These are phyloP conservation scores for Schizothecium vesticola DNA, from an alignment of 495 filamentous ascomycete species.

Conservation along the genomic window DNA sequence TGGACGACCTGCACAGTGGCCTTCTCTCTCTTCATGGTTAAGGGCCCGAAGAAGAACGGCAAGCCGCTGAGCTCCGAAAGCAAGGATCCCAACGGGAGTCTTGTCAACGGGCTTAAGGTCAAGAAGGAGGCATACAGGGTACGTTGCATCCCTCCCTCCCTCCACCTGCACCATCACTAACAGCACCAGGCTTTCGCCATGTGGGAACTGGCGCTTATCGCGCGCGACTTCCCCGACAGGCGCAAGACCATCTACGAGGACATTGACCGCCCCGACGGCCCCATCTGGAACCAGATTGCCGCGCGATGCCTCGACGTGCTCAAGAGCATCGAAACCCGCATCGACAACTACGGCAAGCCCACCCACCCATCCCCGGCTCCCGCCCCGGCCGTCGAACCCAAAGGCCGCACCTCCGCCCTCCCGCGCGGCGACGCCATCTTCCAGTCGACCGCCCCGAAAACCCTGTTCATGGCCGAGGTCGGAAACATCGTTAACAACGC, in stretches of 20 bases:
- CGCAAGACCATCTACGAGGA: conserved; percentile 83
- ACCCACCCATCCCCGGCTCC: conserved; percentile 23
- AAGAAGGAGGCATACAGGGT: conserved; percentile 61
- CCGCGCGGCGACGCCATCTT: conserved; percentile 59
- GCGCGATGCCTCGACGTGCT: conserved; percentile 61
- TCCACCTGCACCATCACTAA: conserved; percentile 16
- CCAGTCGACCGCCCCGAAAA: conserved; percentile 41
- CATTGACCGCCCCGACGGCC: conserved; percentile 72
- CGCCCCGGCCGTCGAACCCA: conserved; percentile 22
- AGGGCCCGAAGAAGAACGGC: conserved; percentile 74
- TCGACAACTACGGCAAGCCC: conserved; percentile 54
- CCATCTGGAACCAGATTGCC: conserved; percentile 76
- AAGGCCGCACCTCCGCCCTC: conserved; percentile 35
- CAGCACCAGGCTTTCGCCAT: conserved; percentile 66
- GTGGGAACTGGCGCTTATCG: conserved; percentile 82
- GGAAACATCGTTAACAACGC: conserved; percentile 50
- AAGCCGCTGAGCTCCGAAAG: conserved; percentile 79
- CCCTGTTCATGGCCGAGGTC: conserved; percentile 44
- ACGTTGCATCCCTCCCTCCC: conserved; percentile 20
- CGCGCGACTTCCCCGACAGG: conserved; percentile 62
- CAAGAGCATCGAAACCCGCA: conserved; percentile 56
- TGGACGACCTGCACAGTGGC: conserved; percentile 71
- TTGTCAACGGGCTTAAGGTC: conserved; percentile 75
- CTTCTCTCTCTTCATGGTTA: conserved; percentile 71
- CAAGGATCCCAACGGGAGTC: conserved; percentile 85